Evolutionary conservation across 2,329 filamentous ascomycete species (phyloP).

Genomic region (Colletotrichum magnum): DNA sequence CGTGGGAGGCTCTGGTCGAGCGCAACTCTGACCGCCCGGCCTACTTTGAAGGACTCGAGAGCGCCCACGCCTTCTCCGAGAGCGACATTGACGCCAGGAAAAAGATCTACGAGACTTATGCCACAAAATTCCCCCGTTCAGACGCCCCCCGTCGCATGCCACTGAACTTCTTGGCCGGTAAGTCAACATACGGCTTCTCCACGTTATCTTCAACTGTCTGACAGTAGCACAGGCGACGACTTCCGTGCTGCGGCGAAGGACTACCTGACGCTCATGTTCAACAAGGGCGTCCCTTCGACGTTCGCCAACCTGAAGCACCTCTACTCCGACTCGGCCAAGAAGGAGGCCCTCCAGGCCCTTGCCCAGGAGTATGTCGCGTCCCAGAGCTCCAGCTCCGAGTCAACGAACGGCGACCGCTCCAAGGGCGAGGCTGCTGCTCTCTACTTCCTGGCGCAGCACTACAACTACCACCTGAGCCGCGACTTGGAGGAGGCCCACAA

Average conservation of each 20-base stretch:
- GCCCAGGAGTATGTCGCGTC: conserved; percentile 83
- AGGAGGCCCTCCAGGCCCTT: conserved; percentile 79
- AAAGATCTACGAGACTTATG: conserved; percentile 82
- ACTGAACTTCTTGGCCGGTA: conserved; percentile 87
- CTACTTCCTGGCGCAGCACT: conserved; percentile 97
- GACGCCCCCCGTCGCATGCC: conserved; percentile 91
- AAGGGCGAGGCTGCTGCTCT: conserved; percentile 84
- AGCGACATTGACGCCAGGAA: conserved; percentile 76
- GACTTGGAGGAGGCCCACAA: conserved; percentile 85
- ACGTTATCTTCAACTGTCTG: conserved; percentile 33
- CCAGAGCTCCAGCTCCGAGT: conserved; percentile 61
- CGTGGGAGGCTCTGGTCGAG: conserved; percentile 85
- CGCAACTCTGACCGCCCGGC: conserved; percentile 89
- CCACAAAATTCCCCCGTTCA: conserved; percentile 83
- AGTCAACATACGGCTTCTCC: conserved; percentile 39
- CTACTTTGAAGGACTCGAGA: conserved; percentile 85
- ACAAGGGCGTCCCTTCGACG: conserved; percentile 93
- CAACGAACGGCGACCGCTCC: conserved; percentile 59
- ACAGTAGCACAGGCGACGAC: conserved; percentile 72
- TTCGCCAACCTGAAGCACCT: conserved; percentile 97
- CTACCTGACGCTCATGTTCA: conserved; percentile 88
- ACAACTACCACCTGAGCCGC: conserved; percentile 91
- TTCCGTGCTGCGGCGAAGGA: conserved; percentile 83
- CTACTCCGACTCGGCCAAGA: conserved; percentile 84
- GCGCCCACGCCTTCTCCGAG: conserved; percentile 52